Evolutionary conservation across 2,329 filamentous ascomycete species (phyloP), one percentile per base, ranked within the genome.

Genomic region (Phialophora expanda): DNA sequence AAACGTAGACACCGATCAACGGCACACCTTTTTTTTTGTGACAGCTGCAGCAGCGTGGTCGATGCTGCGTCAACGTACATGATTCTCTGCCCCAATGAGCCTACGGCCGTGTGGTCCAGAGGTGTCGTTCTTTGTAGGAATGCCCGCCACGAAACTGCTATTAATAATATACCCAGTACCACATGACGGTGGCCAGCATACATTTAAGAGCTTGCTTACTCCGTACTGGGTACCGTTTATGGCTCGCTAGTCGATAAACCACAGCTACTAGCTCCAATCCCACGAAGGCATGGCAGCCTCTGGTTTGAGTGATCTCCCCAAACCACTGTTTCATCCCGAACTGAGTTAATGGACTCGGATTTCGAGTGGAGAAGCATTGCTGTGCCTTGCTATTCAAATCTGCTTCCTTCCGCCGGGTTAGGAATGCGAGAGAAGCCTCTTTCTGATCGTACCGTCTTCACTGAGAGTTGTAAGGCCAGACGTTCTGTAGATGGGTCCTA

Each of bases 241-340:
- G 48, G 44, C 48, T 51, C 48, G n/a, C 22, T 51, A 48, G 44
- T 28, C 22, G 20, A n/a, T 59, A n/a, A 8, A 30, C 53, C 53
- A 30, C 48, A 41, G 34, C 48, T 50, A 56, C 32, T 56, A 56
- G 61, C 41, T 32, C 54, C 51, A 56, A 56, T 65, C 62, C 62
- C 62, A 65, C 56, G 57, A 65, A 57, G 62, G 22, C 32, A 34
- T 56, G 24, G 53, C 38, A 50, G 61, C 53, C 62, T 53, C 32
- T 22, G 41, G 38, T 44, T 32, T 12, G 26, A 28, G 12, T 53
- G 26, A 55, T 30, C 57, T 34, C 54, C 34, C 53, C 53, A 50
- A 32, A 57, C 64, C 64, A 66, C 30, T 56, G 64, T 66, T 62
- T 62, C 64, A 66, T 44, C 53, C 64, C 56, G 30, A 24, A 57